Evolutionary conservation across 805 yeast genomes (phyloP).

Genomic region (Hanseniaspora nectarophila): DNA sequence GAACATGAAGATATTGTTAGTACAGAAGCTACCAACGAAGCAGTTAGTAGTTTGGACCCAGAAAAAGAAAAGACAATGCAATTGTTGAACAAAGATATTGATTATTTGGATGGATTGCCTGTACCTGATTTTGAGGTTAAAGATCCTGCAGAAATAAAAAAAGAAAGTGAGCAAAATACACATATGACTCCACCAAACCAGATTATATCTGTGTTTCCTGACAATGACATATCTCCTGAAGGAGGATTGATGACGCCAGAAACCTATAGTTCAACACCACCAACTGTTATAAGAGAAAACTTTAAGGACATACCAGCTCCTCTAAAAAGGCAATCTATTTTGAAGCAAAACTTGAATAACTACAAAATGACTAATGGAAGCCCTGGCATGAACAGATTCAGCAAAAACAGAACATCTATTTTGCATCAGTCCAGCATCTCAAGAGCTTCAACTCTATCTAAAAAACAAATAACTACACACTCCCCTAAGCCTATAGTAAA

Average conservation of each 20-base stretch:
- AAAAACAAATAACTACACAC: neutral
- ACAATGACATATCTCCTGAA: neutral
- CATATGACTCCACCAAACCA: neutral
- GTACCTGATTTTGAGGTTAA: neutral
- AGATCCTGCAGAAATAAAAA: neutral
- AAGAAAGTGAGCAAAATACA: neutral
- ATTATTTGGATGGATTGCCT: constrained; percentile 7
- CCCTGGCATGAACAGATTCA: neutral
- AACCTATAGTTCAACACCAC: neutral
- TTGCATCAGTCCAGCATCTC: neutral
- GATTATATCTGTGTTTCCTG: neutral
- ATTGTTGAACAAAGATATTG: neutral
- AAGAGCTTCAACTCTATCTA: neutral
- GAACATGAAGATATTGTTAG: constrained; percentile 6
- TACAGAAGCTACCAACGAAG: too few relatives aligned
- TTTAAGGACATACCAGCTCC: neutral
- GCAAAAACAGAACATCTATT: neutral
- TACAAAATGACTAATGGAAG: neutral
- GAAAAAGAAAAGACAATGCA: neutral
- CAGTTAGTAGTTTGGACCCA: neutral
- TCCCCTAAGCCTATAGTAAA: constrained; percentile 12
- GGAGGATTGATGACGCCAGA: neutral
- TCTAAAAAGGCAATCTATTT: neutral
- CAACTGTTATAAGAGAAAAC: neutral
- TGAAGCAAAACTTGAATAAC: neutral